Evolutionary conservation across 306 rosid genomes (phyloP).

Genomic region (Castanospermum australe): DNA sequence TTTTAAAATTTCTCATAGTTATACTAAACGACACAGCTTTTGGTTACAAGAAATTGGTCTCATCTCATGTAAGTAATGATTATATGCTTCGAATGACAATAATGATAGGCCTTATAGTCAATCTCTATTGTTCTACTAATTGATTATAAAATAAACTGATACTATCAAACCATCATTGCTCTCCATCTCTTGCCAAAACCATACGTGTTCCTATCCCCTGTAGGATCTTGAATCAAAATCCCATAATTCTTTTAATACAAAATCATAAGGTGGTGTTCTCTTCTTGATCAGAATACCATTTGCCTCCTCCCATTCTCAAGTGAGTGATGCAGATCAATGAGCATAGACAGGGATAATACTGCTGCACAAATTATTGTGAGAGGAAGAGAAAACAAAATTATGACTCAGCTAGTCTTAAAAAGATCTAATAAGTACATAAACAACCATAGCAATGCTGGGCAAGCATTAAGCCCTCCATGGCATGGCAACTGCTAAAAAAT

Average conservation of each 20-base stretch:
- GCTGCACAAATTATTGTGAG: background rate
- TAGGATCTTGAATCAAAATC: background rate
- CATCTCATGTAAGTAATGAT: no score
- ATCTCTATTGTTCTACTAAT: background rate
- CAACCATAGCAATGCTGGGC: background rate
- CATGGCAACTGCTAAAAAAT: background rate
- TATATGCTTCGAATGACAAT: background rate
- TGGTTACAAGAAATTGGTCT: no score
- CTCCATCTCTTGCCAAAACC: background rate
- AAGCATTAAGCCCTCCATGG: background rate
- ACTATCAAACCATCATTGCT: no score
- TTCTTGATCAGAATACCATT: background rate
- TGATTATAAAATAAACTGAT: background rate
- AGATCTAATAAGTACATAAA: background rate
- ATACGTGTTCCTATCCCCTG: background rate
- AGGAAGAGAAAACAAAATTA: background rate
- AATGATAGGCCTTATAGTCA: background rate
- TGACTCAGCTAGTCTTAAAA: background rate
- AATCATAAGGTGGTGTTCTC: background rate
- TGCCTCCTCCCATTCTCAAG: background rate
- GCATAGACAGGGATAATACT: background rate
- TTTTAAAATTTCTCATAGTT: no score
- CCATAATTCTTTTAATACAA: background rate
- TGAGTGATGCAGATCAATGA: background rate
- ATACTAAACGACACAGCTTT: no score